These are phyloP conservation scores for Blastobotrys elegans DNA, from an alignment of 1,139 yeast species.

Conservation along the genomic window DNA sequence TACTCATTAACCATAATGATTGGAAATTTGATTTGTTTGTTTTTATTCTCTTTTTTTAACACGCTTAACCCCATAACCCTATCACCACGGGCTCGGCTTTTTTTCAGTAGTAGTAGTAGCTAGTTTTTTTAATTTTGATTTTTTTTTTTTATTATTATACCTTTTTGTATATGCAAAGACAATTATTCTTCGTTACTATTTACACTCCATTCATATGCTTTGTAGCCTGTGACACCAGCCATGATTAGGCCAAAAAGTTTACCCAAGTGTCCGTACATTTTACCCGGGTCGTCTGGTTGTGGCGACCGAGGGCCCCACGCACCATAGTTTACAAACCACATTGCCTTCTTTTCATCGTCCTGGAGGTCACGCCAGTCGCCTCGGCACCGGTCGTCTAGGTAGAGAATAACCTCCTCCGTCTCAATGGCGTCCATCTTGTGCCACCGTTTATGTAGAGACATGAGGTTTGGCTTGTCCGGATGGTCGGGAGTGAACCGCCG, in stretches of 20 bases:
- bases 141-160: not conserved
- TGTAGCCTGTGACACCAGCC: constrained; percentile 30
- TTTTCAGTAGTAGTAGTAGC: too few species aligned
- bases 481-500: constrained; percentile 23
- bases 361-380: constrained; percentile 39
- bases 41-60: not conserved
- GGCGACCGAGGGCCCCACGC: constrained; percentile 38
- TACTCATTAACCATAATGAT: too few species aligned
- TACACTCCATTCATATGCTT: constrained; percentile 14
- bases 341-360: constrained; percentile 34
- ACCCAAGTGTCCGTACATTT: constrained; percentile 27
- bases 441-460: constrained; percentile 36
- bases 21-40: not conserved
- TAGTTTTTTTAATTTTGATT: not conserved
- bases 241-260: constrained; percentile 22
- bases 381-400: constrained; percentile 41
- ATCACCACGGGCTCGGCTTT: too few species aligned
- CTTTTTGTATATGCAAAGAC: too few species aligned
- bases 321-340: constrained; percentile 35
- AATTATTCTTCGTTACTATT: not conserved
- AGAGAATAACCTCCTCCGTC: constrained; percentile 42
- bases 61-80: too few species aligned
- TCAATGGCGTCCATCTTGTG: constrained; percentile 35
- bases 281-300: constrained; percentile 25
- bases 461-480: constrained; percentile 31